These are phyloP conservation scores for Dysphania ambrosioides DNA, from an alignment of 148 eudicot species.

Conservation along the genomic window DNA sequence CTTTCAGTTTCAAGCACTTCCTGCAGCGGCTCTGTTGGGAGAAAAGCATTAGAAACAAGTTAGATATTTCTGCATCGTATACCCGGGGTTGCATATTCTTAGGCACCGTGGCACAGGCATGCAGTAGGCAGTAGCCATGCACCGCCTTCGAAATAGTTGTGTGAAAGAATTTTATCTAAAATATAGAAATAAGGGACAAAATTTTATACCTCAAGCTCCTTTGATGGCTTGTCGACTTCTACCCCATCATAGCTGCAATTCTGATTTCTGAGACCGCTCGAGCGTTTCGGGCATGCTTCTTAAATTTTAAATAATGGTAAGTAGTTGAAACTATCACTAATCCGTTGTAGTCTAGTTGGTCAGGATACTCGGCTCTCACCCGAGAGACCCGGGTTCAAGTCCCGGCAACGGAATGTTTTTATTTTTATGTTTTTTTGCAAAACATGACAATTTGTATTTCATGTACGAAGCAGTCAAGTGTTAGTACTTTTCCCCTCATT, in stretches of 20 bases:
- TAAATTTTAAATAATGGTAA: neutral
- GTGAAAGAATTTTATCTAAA: neutral
- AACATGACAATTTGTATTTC: too few relatives aligned
- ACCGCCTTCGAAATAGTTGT: too few relatives aligned
- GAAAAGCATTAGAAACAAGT: neutral
- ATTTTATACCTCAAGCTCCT: constrained; percentile 61
- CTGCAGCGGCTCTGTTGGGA: constrained; percentile 62
- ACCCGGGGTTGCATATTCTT: too few relatives aligned
- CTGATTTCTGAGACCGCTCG: constrained; percentile 84
- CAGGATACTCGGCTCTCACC: constrained; percentile 99
- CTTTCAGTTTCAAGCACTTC: constrained; percentile 74
- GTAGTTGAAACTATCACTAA: neutral
- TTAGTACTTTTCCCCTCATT: too few relatives aligned
- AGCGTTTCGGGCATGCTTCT: constrained; percentile 93
- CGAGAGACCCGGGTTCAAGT: constrained; percentile 98
- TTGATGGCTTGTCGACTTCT: constrained; percentile 54
- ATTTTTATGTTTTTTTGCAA: neutral
- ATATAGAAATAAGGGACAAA: neutral
- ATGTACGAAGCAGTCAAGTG: too few relatives aligned
- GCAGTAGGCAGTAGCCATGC: too few relatives aligned
- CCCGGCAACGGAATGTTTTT: constrained; percentile 81
- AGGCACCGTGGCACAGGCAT: neutral
- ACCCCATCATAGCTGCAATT: constrained; percentile 70
- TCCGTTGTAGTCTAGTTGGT: constrained; percentile 98
- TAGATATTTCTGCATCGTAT: too few relatives aligned